These are phyloP conservation scores for Ustilago vetiveriae DNA, from an alignment of 1,284 basidiomycete genomes.

Conservation along the genomic window DNA sequence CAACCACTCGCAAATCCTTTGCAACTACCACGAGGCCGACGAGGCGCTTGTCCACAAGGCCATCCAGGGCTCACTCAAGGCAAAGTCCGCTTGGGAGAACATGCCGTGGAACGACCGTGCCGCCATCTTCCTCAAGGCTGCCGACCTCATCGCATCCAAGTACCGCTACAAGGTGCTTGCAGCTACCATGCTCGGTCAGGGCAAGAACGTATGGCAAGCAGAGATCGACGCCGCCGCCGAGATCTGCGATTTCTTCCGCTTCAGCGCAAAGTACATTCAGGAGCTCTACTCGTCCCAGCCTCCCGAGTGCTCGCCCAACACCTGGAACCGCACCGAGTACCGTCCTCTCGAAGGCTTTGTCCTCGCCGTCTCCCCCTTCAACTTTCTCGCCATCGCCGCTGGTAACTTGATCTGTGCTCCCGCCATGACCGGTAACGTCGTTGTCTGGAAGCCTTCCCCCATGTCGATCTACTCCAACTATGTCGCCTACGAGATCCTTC, in stretches of 20 bases:
- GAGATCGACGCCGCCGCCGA: slow-evolving; percentile 99
- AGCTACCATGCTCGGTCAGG: slow-evolving; percentile 96
- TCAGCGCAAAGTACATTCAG: slow-evolving; percentile 95
- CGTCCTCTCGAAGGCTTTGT: slow-evolving; percentile 97
- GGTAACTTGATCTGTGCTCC: slow-evolving; percentile 72
- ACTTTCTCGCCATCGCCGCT: slow-evolving; percentile 73
- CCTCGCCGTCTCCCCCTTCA: slow-evolving; percentile 96
- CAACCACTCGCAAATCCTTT: slow-evolving; percentile 77
- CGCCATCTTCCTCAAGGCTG: slow-evolving; percentile 89
- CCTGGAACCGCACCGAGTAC: slow-evolving; percentile 98
- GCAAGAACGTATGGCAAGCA: slow-evolving; percentile 99
- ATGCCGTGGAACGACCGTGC: slow-evolving; percentile 96
- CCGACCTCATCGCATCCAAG: slow-evolving; percentile 89
- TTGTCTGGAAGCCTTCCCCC: slow-evolving; percentile 97
- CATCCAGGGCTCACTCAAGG: slow-evolving; percentile 86
- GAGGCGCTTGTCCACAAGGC: slow-evolving; percentile 75
- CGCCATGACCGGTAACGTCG: slow-evolving; percentile 92
- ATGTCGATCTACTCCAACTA: slow-evolving; percentile 95
- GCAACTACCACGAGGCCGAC: slow-evolving; percentile 89
- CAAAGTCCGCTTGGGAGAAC: slow-evolving; percentile 87
- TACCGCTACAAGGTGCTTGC: slow-evolving; percentile 92
- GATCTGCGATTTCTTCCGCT: slow-evolving; percentile 93
- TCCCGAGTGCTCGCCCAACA: slow-evolving; percentile 81
- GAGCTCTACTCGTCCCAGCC: slow-evolving; percentile 93
- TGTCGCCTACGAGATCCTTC: slow-evolving; percentile 87